Evolutionary conservation across 345 rosid genomes (phyloP).

Genomic region (Salix arbutifolia): DNA sequence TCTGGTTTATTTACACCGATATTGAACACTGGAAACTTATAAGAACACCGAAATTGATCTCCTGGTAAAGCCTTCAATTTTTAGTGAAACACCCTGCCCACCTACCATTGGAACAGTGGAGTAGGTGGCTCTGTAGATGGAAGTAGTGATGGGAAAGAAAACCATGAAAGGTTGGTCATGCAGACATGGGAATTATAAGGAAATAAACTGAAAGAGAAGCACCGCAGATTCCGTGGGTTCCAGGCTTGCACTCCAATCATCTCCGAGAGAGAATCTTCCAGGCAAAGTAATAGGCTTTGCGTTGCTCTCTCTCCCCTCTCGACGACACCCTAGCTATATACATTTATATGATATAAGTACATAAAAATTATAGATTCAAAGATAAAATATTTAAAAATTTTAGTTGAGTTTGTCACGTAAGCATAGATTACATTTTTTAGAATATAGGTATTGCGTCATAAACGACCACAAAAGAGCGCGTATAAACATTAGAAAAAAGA

Average conservation of each 20-base stretch:
- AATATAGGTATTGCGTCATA: too few species aligned
- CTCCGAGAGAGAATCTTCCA: slow-evolving; percentile 10
- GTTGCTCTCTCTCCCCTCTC: neutral
- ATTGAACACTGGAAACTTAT: too few species aligned
- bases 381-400: too few species aligned
- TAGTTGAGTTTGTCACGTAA: too few species aligned
- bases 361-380: too few species aligned
- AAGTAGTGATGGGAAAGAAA: neutral
- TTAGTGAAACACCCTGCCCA: neutral
- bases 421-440: too few species aligned
- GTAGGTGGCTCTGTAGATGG: neutral
- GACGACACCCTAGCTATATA: too few species aligned
- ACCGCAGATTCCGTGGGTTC: slow-evolving; percentile 48
- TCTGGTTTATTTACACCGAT: too few species aligned
- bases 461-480: too few species aligned
- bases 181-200: neutral
- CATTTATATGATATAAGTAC: too few species aligned
- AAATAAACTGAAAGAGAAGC: slow-evolving; percentile 11
- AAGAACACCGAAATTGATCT: neutral
- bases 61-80: neutral
- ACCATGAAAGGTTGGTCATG: slow-evolving; percentile 14
- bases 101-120: neutral
- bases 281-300: slow-evolving; percentile 9
- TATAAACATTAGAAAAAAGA: too few species aligned
- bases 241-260: slow-evolving; percentile 51